Conservation (phyloP, 1,284 basidiomycete genomes). For the Rhodotorula mucilaginosa region DNA sequence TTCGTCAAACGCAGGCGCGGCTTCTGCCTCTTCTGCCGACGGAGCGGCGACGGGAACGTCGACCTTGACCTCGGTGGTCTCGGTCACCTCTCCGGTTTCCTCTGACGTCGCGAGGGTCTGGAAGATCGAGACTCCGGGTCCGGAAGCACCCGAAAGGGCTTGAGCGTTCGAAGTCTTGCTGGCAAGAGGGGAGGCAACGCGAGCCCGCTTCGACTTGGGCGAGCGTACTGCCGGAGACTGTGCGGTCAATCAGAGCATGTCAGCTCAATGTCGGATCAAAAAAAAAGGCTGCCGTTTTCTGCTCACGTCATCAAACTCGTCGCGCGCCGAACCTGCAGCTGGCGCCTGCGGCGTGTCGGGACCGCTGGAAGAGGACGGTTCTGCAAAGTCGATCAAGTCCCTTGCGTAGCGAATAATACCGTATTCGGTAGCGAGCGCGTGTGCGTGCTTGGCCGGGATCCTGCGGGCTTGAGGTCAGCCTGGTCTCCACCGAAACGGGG, state of each 20-base stretch:
- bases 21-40: slow-evolving; percentile 10
- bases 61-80: slow-evolving; percentile 40
- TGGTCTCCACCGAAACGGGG: neutral
- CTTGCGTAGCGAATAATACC: slow-evolving; percentile 37
- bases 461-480: slow-evolving; percentile 5
- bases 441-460: slow-evolving; percentile 39
- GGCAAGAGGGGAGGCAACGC: slow-evolving; percentile 31
- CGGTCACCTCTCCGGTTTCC: slow-evolving; percentile 31
- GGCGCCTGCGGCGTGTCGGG: slow-evolving; percentile 4
- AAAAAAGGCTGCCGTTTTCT: no score
- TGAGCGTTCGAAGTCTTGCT: slow-evolving; percentile 7
- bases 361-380: neutral
- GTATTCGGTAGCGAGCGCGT: slow-evolving; percentile 41
- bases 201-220: slow-evolving; percentile 36
- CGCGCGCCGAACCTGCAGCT: neutral
- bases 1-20: slow-evolving; percentile 29
- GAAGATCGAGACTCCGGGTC: slow-evolving; percentile 41
- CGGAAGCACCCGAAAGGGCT: slow-evolving; percentile 32
- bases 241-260: neutral
- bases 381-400: slow-evolving; percentile 35
- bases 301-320: slow-evolving; percentile 26
- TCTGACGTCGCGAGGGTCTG: slow-evolving; percentile 37
- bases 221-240: slow-evolving; percentile 34
- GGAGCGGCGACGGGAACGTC: slow-evolving; percentile 36
- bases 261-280: fast-evolving